Percentiles rank a stretch among this genome's conserved stretches.
These are phyloP conservation scores for Sedum album DNA, from an alignment of 164 flowering plant species.

Conservation along the genomic window DNA sequence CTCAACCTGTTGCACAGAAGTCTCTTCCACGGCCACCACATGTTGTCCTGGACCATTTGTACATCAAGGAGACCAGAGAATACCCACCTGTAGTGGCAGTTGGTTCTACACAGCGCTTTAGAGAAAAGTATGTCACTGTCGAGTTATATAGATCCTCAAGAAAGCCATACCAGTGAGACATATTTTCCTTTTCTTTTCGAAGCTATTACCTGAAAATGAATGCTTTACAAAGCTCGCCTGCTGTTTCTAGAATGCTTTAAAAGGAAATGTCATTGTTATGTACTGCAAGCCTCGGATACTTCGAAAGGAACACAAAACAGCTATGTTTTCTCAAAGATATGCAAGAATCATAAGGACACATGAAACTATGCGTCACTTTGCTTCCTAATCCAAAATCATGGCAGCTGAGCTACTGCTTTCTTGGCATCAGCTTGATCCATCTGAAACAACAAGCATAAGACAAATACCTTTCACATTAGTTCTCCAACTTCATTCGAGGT, in stretches of 20 bases:
- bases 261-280: background rate
- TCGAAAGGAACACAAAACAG: background rate
- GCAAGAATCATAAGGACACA: background rate
- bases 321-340: too few species aligned
- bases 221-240: background rate
- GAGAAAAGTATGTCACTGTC: constrained; percentile 20
- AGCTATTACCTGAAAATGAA: background rate
- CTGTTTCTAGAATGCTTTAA: background rate
- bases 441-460: too few species aligned
- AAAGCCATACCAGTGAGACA: constrained; percentile 1
- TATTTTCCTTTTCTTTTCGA: background rate
- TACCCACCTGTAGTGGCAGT: constrained; percentile 15
- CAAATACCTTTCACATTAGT: too few species aligned
- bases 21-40: constrained; percentile 16
- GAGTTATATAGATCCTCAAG: constrained; percentile 22
- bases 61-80: constrained; percentile 13
- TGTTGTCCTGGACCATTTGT: constrained; percentile 24
- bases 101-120: constrained; percentile 23
- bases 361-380: background rate
- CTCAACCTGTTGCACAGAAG: constrained; percentile 6
- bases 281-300: background rate
- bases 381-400: background rate
- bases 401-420: background rate
- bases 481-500: too few species aligned
- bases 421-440: too few species aligned